phyloP scores from a whole-genome alignment of 1,284 basidiomycete genomes.

The Megacollybia platyphylla region DNA sequence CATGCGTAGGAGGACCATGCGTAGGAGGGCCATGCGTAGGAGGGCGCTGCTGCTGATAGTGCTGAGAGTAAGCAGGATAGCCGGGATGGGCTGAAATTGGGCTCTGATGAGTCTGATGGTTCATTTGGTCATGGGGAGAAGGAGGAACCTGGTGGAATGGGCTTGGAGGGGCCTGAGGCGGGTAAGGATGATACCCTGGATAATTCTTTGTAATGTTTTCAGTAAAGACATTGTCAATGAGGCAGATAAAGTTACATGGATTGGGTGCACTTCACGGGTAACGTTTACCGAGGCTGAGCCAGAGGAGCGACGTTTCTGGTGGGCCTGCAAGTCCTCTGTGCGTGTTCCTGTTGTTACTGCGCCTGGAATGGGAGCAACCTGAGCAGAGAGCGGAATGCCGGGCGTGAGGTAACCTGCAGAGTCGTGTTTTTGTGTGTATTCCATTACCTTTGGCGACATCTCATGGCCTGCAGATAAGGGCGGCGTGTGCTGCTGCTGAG shows the following conservation, averaged over 20 bases:
- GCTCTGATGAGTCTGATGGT: conserved; percentile 15
- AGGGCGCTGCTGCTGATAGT: conserved; percentile 17
- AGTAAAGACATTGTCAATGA: conserved; percentile 5
- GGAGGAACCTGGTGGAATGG: conserved; percentile 11
- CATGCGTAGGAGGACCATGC: conserved; percentile 3
- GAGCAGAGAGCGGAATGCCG: conserved; percentile 27
- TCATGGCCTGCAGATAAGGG: conserved; percentile 28
- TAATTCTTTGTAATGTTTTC: conserved; percentile 11
- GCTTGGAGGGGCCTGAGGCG: conserved; percentile 19
- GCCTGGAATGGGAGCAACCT: conserved; percentile 20
- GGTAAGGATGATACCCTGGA: conserved; percentile 16
- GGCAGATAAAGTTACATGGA: conserved; percentile 19
- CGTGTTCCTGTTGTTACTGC: conserved; percentile 20
- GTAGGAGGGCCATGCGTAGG: conserved; percentile 17
- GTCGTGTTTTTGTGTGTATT: conserved; percentile 27
- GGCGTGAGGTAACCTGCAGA: conserved; percentile 26
- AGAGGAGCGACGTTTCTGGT: conserved; percentile 20
- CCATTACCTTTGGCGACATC: conserved; percentile 10
- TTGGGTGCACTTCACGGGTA: conserved; percentile 22
- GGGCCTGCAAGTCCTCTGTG: conserved; percentile 19
- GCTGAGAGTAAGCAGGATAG: conserved; percentile 14
- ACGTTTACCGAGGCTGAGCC: conserved; percentile 15
- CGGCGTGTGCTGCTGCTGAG: conserved; percentile 21
- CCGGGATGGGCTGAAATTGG: conserved; percentile 18
- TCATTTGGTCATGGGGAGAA: conserved; percentile 21